phyloP scores from a whole-genome alignment of 2,329 filamentous ascomycete genomes.

The Colletotrichum liriopes region DNA sequence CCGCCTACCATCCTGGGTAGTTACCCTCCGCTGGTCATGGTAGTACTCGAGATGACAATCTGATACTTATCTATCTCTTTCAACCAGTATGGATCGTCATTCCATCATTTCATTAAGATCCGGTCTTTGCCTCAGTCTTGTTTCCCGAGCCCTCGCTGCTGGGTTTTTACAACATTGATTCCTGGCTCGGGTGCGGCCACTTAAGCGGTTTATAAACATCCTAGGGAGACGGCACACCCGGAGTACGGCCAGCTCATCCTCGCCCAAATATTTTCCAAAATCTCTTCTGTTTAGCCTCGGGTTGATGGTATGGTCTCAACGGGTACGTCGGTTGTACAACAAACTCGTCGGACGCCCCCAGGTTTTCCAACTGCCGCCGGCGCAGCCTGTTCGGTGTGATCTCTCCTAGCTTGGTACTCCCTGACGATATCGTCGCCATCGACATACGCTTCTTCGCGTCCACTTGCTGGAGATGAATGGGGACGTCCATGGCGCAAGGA shows the following conservation, averaged over 20 bases:
- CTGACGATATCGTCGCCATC: constrained; percentile 57
- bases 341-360: constrained; percentile 5
- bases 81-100: no score
- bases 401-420: constrained; percentile 64
- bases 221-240: background rate
- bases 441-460: constrained; percentile 45
- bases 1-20: background rate
- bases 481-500: background rate
- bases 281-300: constrained; percentile 15
- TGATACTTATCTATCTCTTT: background rate
- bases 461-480: background rate
- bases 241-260: background rate
- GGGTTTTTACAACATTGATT: no score
- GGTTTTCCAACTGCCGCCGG: background rate
- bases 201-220: background rate
- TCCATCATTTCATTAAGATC: background rate
- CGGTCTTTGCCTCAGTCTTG: no score
- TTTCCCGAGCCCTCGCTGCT: background rate
- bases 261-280: constrained; percentile 37
- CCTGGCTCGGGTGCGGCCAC: background rate
- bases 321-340: constrained; percentile 31
- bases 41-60: background rate
- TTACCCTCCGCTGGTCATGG: background rate
- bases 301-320: constrained; percentile 27
- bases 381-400: constrained; percentile 45